Base-by-base conservation (phyloP, 495 filamentous ascomycete species). In the Talaromyces trachyspermus region DNA sequence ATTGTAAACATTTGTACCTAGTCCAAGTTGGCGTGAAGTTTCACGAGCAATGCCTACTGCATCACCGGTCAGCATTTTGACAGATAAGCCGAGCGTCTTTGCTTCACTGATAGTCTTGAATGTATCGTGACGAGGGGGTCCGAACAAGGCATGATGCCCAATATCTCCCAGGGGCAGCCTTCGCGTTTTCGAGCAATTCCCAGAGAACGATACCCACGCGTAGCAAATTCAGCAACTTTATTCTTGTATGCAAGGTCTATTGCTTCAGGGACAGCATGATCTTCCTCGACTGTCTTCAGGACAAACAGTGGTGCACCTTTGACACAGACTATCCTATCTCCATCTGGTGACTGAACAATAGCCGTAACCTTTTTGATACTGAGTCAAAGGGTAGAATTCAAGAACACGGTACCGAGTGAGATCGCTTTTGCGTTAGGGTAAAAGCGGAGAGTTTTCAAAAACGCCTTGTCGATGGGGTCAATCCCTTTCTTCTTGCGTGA, bases 51-150 rank as follows among this genome's bases (percentile, higher is more conserved):
- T 95, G 65, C 85, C 89, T 57, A 95, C 87, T 45, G 89, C 86
- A 69, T 95, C 89, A 74, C 89, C 89, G 64, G 89, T 95, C 70
- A 95, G 81, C 87, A 95, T 95, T 74, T 95, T 95, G 67, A 95
- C 88, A 48, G 81, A 84, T 36, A 95, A 73, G 69, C 89, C 89
- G 43, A 95, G 80, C 48, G 73, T 74, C 73, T 90, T 85, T 56
- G 89, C 89, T 71, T 95, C 89, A 59, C 82, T 79, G 69, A 95
- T 85, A 49, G 89, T 94, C 62, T 86, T 84, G 52, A 85, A 86
- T 56, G 88, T 94, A 63, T 95, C 89, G 70, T 92, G 80, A 58
- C 89, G 86, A 50, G 89, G 89, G 89, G 89, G 59, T 95, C 89
- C 55, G 77, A 85, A 76, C 88, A 92, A 56, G 89, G 89, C 83